Evolutionary conservation across 2,329 filamentous ascomycete genomes (phyloP), one percentile per base, ranked within the genome.

Genomic region (Xylaria hypoxylon): DNA sequence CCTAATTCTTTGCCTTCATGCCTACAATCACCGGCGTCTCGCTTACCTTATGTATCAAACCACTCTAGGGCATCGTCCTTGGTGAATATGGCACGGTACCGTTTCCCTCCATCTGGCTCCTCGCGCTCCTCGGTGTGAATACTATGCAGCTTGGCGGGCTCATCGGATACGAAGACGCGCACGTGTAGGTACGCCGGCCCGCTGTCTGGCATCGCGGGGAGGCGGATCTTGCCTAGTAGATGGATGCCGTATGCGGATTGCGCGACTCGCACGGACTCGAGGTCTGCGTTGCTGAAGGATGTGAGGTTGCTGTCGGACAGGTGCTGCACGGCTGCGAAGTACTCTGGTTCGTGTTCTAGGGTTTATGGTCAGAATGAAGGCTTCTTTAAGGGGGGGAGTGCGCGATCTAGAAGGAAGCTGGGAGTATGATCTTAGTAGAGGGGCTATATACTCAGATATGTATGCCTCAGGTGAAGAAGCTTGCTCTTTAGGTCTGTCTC

Each of bases 291-390:
- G 35, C 74, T 65, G 69, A 82, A 81, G 45, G 71, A 67, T 4
- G 79, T 76, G 8, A 83, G 77, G 19, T 81, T 76, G 19, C 72
- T 52, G 71, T 84, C 80, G 55, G 75, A 77, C 40, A 82, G 77
- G 70, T 79, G 63, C 53, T 73, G 70, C 59, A 83, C 83, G 2
- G 83, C 80, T n/a, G 81, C 80, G 78, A 87, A 87, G 75, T 86
- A 86, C 67, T 85, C 81, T 8, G 80, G 81, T 69, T 87, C 85
- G 69, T 87, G 85, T 72, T 87, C 84, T 62, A 44, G 44, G 62
- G 59, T 19, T 26, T 63, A 8, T 62, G 51, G 44, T 50, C 40
- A 31, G 56, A 45, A 8, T 31, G 13, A n/a, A 44, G 38, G 28
- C 5, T 6, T 38, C 38, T 28, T 48, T 48, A 17, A 26, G 56